Evolutionary conservation across 1,284 basidiomycete genomes (phyloP), one percentile per base, ranked within the genome.

Genomic region (Porphyrellus sp.): DNA sequence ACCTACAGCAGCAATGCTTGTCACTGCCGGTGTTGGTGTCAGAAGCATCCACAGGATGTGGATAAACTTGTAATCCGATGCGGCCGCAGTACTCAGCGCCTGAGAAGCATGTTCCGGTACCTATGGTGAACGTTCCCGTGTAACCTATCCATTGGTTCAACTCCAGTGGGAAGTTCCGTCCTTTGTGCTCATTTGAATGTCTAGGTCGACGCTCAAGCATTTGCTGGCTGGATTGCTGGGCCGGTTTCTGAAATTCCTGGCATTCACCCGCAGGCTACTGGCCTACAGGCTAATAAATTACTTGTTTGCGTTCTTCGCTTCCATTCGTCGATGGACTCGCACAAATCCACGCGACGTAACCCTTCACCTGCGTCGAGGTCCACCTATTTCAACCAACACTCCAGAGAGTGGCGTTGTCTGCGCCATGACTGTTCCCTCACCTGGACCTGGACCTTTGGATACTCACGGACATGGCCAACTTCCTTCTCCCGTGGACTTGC

Each of bases 351-450:
- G 8, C 9, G 39, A 12, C 11, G 23, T 30, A 20, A 21, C 51
- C 27, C 18, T 24, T 2, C 12, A 42, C 39, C 46, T 41, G 41
- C 28, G 27, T 34, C 52, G 24, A 46, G 25, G 18, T 28, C 38
- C 15, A 7, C 37, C 25, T 21, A 5, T 28, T 38, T 25, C 33
- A 23, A 23, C 25, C 8, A 5, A 15, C 11, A 34, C 40, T 5
- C 11, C 8, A 18, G 40, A 51, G n/a, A 23, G 24, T 40, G 46
- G 35, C 6, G 5, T 38, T 20, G 31, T 59, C 38, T 64, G 39
- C 11, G 31, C 38, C 25, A 69, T 65, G 67, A 54, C 44, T 28
- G 28, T 49, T 24, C 67, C 61, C 15, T 52, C 38, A 0, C 6
- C 25, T 1, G 47, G 25, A 0, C 6, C 25, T 1, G 47, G 25